phyloP scores from a whole-genome alignment of 2,329 filamentous ascomycete genomes.

The Nigrograna mackinnonii region DNA sequence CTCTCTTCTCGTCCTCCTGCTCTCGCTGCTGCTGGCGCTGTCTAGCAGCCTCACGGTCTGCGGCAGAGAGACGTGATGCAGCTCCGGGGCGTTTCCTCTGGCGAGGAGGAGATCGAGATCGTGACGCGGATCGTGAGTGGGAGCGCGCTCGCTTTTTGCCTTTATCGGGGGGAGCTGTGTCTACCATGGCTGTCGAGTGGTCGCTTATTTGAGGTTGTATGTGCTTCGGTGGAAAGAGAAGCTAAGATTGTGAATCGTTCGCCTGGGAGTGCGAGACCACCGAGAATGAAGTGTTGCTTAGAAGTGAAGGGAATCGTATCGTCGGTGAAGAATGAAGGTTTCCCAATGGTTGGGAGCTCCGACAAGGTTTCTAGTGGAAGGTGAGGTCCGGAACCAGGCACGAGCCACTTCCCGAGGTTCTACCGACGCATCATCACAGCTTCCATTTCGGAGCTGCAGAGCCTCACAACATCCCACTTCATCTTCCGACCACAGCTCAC shows the following conservation, averaged over 20 bases:
- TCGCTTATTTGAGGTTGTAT: neutral
- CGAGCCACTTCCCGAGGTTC: slow-evolving; percentile 5
- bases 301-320: too few species aligned
- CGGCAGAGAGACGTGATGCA: slow-evolving; percentile 63
- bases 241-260: too few species aligned
- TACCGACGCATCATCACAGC: slow-evolving; percentile 10
- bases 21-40: slow-evolving; percentile 49
- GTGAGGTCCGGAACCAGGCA: neutral
- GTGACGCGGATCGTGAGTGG: slow-evolving; percentile 36
- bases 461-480: slow-evolving; percentile 11
- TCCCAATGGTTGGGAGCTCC: too few species aligned
- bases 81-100: slow-evolving; percentile 65
- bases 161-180: slow-evolving; percentile 12
- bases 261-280: too few species aligned
- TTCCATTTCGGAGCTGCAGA: slow-evolving; percentile 12
- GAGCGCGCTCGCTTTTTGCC: slow-evolving; percentile 31
- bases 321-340: too few species aligned
- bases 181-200: neutral
- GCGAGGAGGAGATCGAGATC: slow-evolving; percentile 55
- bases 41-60: slow-evolving; percentile 70
- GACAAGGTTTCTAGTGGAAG: too few species aligned
- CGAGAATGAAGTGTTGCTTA: too few species aligned
- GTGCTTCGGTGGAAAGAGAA: too few species aligned
- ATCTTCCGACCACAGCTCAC: slow-evolving; percentile 2
- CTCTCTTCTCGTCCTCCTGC: slow-evolving; percentile 53